These are phyloP conservation scores for Phylloporus scabripes DNA, from an alignment of 768 basidiomycete genomes.

Conservation along the genomic window DNA sequence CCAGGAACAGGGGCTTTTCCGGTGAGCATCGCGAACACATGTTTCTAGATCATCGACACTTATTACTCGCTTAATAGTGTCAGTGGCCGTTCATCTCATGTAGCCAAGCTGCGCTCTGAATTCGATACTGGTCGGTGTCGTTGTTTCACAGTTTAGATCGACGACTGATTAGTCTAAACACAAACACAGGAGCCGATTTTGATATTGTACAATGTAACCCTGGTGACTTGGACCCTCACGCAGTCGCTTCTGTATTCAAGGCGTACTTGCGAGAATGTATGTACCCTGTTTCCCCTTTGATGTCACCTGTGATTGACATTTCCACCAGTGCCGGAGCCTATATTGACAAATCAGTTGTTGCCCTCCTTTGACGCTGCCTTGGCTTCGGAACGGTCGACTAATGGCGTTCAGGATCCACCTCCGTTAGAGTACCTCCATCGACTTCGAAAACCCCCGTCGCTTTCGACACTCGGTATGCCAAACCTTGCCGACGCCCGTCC, in stretches of 20 bases:
- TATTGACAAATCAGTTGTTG: conserved; percentile 66
- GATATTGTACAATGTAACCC: conserved; percentile 74
- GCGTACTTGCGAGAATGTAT: conserved; percentile 87
- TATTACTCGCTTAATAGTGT: conserved; percentile 45
- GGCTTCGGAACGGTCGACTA: conserved; percentile 42
- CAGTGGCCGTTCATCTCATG: conserved; percentile 77
- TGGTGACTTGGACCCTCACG: conserved; percentile 89
- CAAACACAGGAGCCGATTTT: conserved; percentile 69
- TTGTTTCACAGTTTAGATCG: neutral
- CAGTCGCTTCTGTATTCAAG: conserved; percentile 90
- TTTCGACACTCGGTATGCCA: conserved; percentile 74
- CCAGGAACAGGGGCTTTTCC: conserved; percentile 81
- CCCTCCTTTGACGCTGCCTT: conserved; percentile 79
- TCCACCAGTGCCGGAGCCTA: conserved; percentile 75
- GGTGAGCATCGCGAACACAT: conserved; percentile 42
- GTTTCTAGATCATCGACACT: neutral
- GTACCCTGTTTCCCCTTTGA: conserved; percentile 29
- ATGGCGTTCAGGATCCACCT: conserved; percentile 21
- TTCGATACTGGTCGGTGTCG: conserved; percentile 66
- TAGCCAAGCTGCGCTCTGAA: conserved; percentile 65
- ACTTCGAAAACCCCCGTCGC: conserved; percentile 72
- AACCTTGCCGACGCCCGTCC: conserved; percentile 55
- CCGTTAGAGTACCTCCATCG: conserved; percentile 35
- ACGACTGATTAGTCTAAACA: conserved; percentile 9
- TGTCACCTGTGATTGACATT: conserved; percentile 4